Conservation (phyloP, 441 rosid species). For the Jatropha podagrica region DNA sequence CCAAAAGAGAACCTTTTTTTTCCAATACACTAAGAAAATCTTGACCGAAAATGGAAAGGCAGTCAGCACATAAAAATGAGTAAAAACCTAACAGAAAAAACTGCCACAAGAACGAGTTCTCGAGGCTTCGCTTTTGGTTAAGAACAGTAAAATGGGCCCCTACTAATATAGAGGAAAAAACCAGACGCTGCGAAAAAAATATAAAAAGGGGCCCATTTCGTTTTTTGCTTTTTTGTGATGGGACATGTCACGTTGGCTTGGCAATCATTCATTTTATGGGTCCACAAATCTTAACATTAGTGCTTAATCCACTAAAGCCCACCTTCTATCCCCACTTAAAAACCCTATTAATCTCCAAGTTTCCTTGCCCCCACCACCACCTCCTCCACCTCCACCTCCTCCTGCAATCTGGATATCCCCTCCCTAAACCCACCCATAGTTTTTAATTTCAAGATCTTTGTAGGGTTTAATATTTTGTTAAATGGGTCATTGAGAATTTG, state of each 20-base stretch:
- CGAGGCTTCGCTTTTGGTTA: constrained; percentile 13
- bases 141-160: constrained; percentile 22
- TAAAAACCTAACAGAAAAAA: constrained; percentile 47
- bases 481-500: constrained; percentile 8
- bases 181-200: constrained; percentile 34
- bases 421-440: neutral
- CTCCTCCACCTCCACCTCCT: neutral
- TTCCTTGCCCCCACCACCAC: constrained; percentile 22
- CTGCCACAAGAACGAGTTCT: constrained; percentile 33
- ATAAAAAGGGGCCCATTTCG: neutral
- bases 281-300: constrained; percentile 46
- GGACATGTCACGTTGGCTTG: constrained; percentile 35
- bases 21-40: neutral
- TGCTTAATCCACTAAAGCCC: constrained; percentile 51
- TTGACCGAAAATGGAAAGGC: constrained; percentile 25
- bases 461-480: constrained; percentile 7
- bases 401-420: constrained; percentile 21
- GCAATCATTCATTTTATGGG: constrained; percentile 40
- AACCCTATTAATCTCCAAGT: neutral
- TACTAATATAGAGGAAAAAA: constrained; percentile 20
- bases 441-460: constrained; percentile 24
- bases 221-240: constrained; percentile 23
- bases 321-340: constrained; percentile 23
- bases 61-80: neutral
- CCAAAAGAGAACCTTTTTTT: neutral